These are phyloP conservation scores for Aspergillus calidoustus DNA, from an alignment of 2,329 filamentous ascomycete genomes.

Conservation along the genomic window DNA sequence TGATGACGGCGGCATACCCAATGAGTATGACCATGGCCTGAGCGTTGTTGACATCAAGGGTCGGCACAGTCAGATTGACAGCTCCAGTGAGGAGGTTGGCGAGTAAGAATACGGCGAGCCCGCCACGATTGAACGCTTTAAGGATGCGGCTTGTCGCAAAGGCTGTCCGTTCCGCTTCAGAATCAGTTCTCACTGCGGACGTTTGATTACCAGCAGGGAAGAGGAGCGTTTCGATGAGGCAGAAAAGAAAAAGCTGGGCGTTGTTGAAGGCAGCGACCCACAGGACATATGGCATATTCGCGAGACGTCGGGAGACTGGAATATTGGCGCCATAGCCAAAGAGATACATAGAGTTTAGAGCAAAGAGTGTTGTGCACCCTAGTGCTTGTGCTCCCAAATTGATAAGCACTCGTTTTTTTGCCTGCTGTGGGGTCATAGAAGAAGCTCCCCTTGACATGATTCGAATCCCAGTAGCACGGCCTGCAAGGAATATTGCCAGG, in stretches of 20 bases:
- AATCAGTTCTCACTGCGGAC: slow-evolving; percentile 51
- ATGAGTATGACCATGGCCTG: slow-evolving; percentile 75
- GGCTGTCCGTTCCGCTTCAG: slow-evolving; percentile 67
- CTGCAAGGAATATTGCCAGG: slow-evolving; percentile 89
- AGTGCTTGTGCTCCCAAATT: slow-evolving; percentile 67
- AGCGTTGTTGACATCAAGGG: slow-evolving; percentile 69
- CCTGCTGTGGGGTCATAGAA: slow-evolving; percentile 48
- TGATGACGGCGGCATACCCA: slow-evolving; percentile 70
- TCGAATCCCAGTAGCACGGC: slow-evolving; percentile 80
- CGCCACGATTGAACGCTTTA: slow-evolving; percentile 84
- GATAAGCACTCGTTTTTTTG: slow-evolving; percentile 62
- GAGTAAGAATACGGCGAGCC: slow-evolving; percentile 79
- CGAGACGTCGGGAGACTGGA: slow-evolving; percentile 81
- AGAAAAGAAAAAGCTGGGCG: slow-evolving; percentile 79
- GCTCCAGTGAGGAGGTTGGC: slow-evolving; percentile 89
- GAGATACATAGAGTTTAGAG: slow-evolving; percentile 67
- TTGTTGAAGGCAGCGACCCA: slow-evolving; percentile 94
- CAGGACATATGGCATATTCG: slow-evolving; percentile 90
- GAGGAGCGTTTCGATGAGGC: slow-evolving; percentile 74
- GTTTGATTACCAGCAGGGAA: slow-evolving; percentile 74
- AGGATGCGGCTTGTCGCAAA: slow-evolving; percentile 81
- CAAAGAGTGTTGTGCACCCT: slow-evolving; percentile 73
- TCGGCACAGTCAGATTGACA: slow-evolving; percentile 85
- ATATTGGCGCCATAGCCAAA: slow-evolving; percentile 70
- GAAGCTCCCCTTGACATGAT: slow-evolving; percentile 69